Base-by-base conservation (phyloP, 371 early-diverging fungal genomes). In the Circinella minor region DNA sequence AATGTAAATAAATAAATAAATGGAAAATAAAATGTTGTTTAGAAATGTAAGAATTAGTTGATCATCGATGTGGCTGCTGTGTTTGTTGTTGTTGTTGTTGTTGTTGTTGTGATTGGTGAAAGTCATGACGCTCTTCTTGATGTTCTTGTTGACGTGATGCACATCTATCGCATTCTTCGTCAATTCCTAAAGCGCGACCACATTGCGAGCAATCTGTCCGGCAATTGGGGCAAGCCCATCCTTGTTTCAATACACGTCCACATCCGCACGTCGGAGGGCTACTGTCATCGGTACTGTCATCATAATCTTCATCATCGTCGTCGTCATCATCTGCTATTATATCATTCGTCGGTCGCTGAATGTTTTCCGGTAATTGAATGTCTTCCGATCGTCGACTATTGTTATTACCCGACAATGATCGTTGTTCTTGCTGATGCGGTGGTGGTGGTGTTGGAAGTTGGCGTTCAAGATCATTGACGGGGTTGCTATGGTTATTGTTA, bases 221-320 rank as follows among this genome's bases (percentile, higher is more conserved):
- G 57, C 66, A 66, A 43, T 55, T 39, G 8, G 66, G 51, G 38
- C 66, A 66, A 7, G n/a, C 39, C 66, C 66, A 66, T n/a, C 66
- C 66, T 55, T 55, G 66, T 14, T 66, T 39, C 27, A 66, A 39
- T 15, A 37, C 51, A 9, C 66, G 66, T 7, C 66, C 66, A 57
- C 66, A 66, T 18, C 57, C 66, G 17, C 66, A 66, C 34, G 43
- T 39, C 39, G 66, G 38, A 63, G 48, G 47, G 14, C 47, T 34
- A 63, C 20, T 11, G n/a, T 34, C 63, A 63, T 63, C 63, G 46
- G 37, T 34, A 55, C 8, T 43, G n/a, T 47, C 63, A 34, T 63
- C 17, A n/a, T 47, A 43, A 20, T 63, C 43, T 6, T 46, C 63
- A 43, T 43, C 43, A 17, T 20, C 47, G 38, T 61, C 39, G 37